phyloP scores from a whole-genome alignment of 176 grass and related monocot species.

The Avena eriantha region DNA sequence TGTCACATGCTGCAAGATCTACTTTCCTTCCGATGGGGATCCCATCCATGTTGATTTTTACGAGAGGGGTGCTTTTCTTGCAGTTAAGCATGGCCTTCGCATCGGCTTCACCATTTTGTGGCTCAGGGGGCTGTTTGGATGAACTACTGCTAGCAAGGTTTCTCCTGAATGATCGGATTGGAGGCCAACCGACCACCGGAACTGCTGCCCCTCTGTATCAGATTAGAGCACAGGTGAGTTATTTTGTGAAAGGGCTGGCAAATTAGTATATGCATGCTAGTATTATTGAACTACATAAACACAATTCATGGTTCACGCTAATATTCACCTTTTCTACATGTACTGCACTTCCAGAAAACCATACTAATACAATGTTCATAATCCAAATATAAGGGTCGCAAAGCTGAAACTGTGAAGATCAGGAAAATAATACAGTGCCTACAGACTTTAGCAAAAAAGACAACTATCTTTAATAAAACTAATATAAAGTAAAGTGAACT shows the following conservation, averaged over 20 bases:
- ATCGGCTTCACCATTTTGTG: constrained; percentile 43
- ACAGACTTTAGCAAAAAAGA: constrained; percentile 24
- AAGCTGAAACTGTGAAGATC: not conserved
- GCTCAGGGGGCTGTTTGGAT: constrained; percentile 55
- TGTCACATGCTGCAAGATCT: constrained; percentile 71
- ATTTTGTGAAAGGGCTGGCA: not conserved
- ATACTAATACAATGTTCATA: not conserved
- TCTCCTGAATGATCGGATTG: constrained; percentile 82
- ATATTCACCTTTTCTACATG: not conserved
- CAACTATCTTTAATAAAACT: not conserved
- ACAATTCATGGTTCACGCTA: not conserved
- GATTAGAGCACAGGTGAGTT: constrained; percentile 45
- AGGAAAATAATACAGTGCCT: not conserved
- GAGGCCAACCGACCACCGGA: constrained; percentile 95
- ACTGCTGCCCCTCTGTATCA: constrained; percentile 57
- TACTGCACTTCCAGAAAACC: not conserved
- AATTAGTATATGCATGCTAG: constrained; percentile 14
- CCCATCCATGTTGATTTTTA: constrained; percentile 99
- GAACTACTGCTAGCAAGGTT: constrained; percentile 75
- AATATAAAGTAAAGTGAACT: constrained; percentile 20
- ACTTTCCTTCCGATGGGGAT: constrained; percentile 95
- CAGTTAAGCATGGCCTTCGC: constrained; percentile 45
- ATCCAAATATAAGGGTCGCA: constrained; percentile 1
- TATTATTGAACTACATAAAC: not conserved
- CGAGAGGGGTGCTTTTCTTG: constrained; percentile 62